Conservation (phyloP, 345 rosid genomes). For the Durio zibethinus region DNA sequence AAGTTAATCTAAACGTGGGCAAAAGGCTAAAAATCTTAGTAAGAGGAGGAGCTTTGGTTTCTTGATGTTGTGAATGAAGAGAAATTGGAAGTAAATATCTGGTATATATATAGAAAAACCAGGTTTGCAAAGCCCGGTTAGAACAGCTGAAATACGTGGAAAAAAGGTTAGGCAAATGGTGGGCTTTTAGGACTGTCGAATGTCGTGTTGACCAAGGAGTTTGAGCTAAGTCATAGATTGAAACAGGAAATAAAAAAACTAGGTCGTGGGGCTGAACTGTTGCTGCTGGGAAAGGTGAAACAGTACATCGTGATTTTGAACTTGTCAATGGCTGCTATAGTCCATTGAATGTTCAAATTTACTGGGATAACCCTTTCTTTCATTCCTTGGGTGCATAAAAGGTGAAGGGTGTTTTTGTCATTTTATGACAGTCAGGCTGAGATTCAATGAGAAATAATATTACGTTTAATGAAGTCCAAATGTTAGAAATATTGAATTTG, state of each 20-base stretch:
- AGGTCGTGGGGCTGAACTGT: not conserved
- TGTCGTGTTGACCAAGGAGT: conserved; percentile 1
- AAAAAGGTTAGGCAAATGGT: not conserved
- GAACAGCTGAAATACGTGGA: not conserved
- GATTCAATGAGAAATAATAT: not conserved
- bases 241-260: not conserved
- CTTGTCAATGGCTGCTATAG: not conserved
- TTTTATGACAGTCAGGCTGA: not conserved
- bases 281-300: not conserved
- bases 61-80: not conserved
- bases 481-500: not conserved
- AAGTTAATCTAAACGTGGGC: not conserved
- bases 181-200: not conserved
- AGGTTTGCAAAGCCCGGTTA: not conserved
- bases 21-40: not conserved
- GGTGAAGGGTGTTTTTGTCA: not conserved
- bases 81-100: not conserved
- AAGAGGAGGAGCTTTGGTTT: not conserved
- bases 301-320: not conserved
- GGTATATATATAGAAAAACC: not conserved
- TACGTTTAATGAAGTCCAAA: not conserved
- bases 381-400: not conserved
- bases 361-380: not conserved
- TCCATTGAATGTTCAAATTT: not conserved
- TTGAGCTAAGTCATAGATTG: not conserved